These are phyloP conservation scores for Gillenia trifoliata DNA, from an alignment of 306 rosid genomes.

Conservation along the genomic window DNA sequence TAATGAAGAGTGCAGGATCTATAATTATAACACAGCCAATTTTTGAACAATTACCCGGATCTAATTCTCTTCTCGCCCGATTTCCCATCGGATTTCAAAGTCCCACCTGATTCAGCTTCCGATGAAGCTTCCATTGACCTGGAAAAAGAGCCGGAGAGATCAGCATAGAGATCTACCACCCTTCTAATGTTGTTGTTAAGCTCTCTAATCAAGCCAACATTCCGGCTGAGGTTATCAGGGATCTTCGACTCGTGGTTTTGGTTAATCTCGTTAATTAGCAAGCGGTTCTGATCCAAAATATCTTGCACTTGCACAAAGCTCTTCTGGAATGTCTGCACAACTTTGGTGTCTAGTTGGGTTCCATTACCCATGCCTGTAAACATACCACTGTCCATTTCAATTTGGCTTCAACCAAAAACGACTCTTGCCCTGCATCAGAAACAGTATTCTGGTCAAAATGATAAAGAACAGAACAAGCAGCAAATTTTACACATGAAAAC, in stretches of 20 bases:
- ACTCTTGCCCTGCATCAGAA: conserved; percentile 40
- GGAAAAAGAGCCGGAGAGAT: conserved; percentile 64
- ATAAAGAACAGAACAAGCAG: conserved; percentile 6
- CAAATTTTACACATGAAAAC: background rate
- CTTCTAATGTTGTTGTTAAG: conserved; percentile 85
- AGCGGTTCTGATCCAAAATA: conserved; percentile 78
- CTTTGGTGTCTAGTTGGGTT: conserved; percentile 56
- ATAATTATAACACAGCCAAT: conserved; percentile 20
- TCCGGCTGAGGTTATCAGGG: conserved; percentile 69
- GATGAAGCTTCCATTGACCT: conserved; percentile 74
- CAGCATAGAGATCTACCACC: conserved; percentile 91
- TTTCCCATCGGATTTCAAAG: conserved; percentile 71
- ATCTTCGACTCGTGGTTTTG: conserved; percentile 79
- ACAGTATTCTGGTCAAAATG: conserved; percentile 10
- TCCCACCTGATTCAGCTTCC: conserved; percentile 75
- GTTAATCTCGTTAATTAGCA: conserved; percentile 83
- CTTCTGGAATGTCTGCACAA: conserved; percentile 72
- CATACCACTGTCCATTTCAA: conserved; percentile 65
- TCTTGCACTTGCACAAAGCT: conserved; percentile 86
- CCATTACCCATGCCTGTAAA: conserved; percentile 59
- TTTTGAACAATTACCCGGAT: conserved; percentile 43
- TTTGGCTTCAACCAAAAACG: conserved; percentile 27
- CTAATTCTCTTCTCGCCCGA: conserved; percentile 71
- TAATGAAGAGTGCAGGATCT: conserved; percentile 22
- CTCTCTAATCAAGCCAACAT: conserved; percentile 79